Percentiles rank a stretch among this genome's conserved stretches.
phyloP scores from a whole-genome alignment of 495 filamentous ascomycete genomes.

The Talaromyces stipitatus region DNA sequence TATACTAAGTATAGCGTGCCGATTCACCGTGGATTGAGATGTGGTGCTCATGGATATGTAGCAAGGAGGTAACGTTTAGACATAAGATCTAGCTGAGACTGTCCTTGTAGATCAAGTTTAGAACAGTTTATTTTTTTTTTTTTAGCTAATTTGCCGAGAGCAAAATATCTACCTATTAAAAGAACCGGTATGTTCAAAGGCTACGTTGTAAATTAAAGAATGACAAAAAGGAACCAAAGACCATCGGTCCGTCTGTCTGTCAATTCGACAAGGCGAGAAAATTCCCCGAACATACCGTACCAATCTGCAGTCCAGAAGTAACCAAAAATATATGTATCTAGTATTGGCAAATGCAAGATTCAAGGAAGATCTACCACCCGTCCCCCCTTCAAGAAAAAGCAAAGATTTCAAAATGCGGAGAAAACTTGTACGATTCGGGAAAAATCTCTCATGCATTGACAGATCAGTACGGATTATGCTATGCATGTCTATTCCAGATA shows the following conservation, averaged over 20 bases:
- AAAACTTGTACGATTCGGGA: no score
- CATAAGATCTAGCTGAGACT: background rate
- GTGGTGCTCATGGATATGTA: background rate
- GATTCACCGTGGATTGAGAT: background rate
- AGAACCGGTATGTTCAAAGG: background rate
- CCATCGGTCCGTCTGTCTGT: background rate
- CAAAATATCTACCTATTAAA: no score
- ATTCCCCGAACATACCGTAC: background rate
- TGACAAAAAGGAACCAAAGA: background rate
- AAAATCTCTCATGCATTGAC: background rate
- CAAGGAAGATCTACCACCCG: background rate
- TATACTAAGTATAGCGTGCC: background rate
- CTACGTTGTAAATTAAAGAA: background rate
- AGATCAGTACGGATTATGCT: background rate
- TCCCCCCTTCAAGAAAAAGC: background rate
- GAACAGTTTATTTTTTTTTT: background rate
- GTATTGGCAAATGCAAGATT: background rate
- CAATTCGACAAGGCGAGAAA: background rate
- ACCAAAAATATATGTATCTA: background rate
- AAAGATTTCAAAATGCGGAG: background rate
- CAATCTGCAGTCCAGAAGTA: background rate
- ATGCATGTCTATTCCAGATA: background rate
- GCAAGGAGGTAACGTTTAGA: background rate
- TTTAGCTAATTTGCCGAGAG: background rate
- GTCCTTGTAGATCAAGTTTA: background rate